phyloP scores from a whole-genome alignment of 2,329 filamentous ascomycete genomes.

The Ophiostoma ulmi region DNA sequence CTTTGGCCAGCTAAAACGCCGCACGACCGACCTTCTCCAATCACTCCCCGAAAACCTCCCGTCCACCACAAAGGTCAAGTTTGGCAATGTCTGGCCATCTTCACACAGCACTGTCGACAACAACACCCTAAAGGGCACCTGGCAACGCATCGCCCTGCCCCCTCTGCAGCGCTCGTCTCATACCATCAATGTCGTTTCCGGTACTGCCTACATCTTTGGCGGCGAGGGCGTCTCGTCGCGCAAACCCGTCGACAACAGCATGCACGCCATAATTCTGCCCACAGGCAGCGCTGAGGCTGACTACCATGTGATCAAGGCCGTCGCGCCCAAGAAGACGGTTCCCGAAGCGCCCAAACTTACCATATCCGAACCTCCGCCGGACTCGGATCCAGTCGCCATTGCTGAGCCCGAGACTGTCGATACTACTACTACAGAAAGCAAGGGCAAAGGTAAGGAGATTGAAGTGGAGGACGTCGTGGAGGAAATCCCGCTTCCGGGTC shows the following conservation, averaged over 20 bases:
- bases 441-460: slow-evolving; percentile 34
- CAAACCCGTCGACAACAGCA: slow-evolving; percentile 63
- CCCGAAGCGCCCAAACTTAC: slow-evolving; percentile 31
- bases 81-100: slow-evolving; percentile 18
- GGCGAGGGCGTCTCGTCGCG: slow-evolving; percentile 58
- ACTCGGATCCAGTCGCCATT: slow-evolving; percentile 25
- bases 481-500: slow-evolving; percentile 33
- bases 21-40: slow-evolving; percentile 49
- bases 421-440: slow-evolving; percentile 27
- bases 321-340: slow-evolving; percentile 26
- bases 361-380: slow-evolving; percentile 27
- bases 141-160: slow-evolving; percentile 53
- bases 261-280: slow-evolving; percentile 61
- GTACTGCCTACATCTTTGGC: slow-evolving; percentile 63
- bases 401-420: slow-evolving; percentile 23
- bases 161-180: slow-evolving; percentile 69
- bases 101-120: slow-evolving; percentile 1
- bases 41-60: slow-evolving; percentile 46
- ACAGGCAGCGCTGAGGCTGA: slow-evolving; percentile 54
- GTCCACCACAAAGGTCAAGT: slow-evolving; percentile 21
- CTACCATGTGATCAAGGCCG: slow-evolving; percentile 53
- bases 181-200: slow-evolving; percentile 55
- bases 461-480: slow-evolving; percentile 16
- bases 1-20: slow-evolving; percentile 50
- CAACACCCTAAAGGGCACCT: slow-evolving; percentile 49